Evolutionary conservation across 768 basidiomycete species (phyloP).

Genomic region (Suillus subluteus): DNA sequence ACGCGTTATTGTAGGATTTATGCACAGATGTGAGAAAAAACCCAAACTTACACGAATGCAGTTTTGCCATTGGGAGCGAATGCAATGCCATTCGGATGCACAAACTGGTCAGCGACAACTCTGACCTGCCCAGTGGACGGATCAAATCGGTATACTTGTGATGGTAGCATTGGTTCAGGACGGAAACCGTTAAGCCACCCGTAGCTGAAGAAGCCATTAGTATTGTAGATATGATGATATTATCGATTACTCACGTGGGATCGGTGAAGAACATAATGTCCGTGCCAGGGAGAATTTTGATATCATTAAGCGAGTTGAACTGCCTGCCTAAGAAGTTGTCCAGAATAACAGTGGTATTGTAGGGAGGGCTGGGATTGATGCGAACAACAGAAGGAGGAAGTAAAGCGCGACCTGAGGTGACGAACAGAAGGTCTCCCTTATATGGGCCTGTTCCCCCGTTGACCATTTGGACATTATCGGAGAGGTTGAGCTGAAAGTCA

Average conservation of each 20-base stretch:
- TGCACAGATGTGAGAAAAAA: not conserved
- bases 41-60: conserved; percentile 31
- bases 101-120: conserved; percentile 47
- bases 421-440: conserved; percentile 60
- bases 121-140: conserved; percentile 43
- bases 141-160: conserved; percentile 50
- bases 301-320: conserved; percentile 83
- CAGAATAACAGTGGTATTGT: conserved; percentile 69
- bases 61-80: conserved; percentile 36
- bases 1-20: not conserved
- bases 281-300: conserved; percentile 69
- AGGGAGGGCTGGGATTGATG: conserved; percentile 64
- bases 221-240: not conserved
- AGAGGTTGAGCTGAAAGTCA: conserved; percentile 53
- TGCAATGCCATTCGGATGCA: conserved; percentile 41
- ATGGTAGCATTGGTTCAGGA: conserved; percentile 43
- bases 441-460: conserved; percentile 73
- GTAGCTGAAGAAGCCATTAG: conserved; percentile 36
- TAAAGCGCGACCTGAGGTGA: conserved; percentile 66
- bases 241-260: conserved; percentile 47
- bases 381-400: conserved; percentile 64
- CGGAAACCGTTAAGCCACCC: conserved; percentile 42
- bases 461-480: conserved; percentile 68
- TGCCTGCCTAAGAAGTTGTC: conserved; percentile 82
- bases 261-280: conserved; percentile 80